Percentiles rank a stretch among this genome's conserved stretches.
Conservation (phyloP, 805 yeast species). For the Lipomyces chichibuensis region DNA sequence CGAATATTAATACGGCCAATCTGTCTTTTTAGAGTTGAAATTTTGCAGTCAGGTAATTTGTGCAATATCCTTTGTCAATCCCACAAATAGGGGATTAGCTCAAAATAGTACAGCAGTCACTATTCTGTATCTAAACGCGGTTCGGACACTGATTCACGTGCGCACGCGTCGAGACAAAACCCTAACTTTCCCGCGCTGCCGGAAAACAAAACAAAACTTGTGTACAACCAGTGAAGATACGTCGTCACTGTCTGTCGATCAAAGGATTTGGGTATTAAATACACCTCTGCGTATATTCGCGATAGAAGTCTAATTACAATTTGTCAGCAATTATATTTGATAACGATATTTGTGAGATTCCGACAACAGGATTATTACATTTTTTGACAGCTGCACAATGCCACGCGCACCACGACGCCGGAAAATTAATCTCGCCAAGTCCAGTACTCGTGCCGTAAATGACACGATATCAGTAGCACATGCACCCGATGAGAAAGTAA, state of each 20-base stretch:
- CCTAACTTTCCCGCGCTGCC: background rate
- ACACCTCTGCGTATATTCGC: background rate
- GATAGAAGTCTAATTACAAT: background rate
- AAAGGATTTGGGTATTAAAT: background rate
- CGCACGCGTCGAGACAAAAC: slow-evolving; percentile 1
- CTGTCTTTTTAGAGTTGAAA: no score
- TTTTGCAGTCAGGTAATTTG: no score
- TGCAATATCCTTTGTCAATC: no score
- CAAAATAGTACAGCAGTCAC: no score
- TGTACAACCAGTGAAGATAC: background rate
- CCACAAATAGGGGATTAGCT: no score
- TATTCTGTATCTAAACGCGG: no score
- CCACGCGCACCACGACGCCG: slow-evolving; percentile 28
- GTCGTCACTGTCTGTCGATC: background rate
- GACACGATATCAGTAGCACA: background rate
- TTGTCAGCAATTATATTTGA: no score
- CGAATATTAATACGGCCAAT: no score
- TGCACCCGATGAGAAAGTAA: background rate
- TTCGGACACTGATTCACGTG: slow-evolving; percentile 7
- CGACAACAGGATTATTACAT: background rate
- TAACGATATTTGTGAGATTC: background rate
- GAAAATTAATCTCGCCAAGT: slow-evolving; percentile 7
- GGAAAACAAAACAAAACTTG: slow-evolving; percentile 5
- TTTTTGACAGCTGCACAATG: background rate
- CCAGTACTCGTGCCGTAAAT: background rate